Evolutionary conservation across 192 early-diverging fungal genomes (phyloP).

Genomic region (Dissophora globulifera): DNA sequence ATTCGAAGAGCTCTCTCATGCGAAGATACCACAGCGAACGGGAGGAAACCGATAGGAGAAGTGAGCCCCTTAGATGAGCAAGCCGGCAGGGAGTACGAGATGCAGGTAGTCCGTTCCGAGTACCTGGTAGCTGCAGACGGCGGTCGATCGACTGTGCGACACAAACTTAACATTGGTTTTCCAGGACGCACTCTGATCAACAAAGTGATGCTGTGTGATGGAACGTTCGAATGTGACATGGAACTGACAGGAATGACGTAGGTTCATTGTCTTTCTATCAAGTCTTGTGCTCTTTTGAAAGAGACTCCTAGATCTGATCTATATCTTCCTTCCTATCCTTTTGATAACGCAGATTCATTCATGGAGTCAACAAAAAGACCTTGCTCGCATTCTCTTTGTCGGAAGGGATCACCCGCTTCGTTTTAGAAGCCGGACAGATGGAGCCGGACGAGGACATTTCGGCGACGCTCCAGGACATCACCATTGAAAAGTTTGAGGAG

Average conservation of each 20-base stretch:
- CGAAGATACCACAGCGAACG: background rate
- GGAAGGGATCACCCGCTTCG: conserved; percentile 7
- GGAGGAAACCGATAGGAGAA: conserved; percentile 9
- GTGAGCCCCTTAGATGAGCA: conserved; percentile 9
- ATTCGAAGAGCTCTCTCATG: conserved; percentile 28
- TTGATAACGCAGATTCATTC: conserved; percentile 10
- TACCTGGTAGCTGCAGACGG: conserved; percentile 48
- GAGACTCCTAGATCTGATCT: background rate
- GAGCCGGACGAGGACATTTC: conserved; percentile 9
- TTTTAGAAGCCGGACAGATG: conserved; percentile 4
- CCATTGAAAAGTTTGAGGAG: conserved; percentile 25
- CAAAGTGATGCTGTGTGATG: conserved; percentile 28
- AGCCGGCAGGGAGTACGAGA: conserved; percentile 25
- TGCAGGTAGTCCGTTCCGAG: conserved; percentile 23
- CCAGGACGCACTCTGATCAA: conserved; percentile 14
- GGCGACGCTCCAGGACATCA: conserved; percentile 3
- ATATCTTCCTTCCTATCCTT: background rate
- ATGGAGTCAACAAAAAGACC: conserved; percentile 11
- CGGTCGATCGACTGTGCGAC: conserved; percentile 36
- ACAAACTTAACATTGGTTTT: conserved; percentile 39
- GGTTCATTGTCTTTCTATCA: background rate
- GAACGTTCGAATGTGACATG: conserved; percentile 11
- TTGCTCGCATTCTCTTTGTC: conserved; percentile 17
- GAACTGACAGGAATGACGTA: conserved; percentile 11
- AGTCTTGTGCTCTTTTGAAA: background rate